Evolutionary conservation across 106 monocot genomes (phyloP).

Genomic region (Platanthera zijinensis): DNA sequence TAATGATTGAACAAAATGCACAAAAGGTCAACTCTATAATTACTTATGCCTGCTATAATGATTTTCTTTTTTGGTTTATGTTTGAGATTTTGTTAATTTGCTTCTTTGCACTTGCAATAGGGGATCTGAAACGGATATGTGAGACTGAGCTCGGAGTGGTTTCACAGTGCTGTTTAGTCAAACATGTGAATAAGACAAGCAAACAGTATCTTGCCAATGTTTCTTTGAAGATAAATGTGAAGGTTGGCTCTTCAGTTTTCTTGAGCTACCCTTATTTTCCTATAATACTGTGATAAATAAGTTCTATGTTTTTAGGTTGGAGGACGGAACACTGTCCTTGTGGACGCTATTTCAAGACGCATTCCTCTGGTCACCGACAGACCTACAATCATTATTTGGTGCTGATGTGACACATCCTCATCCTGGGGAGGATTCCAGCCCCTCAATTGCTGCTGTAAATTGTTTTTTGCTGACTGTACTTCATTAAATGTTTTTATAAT

Average conservation of each 20-base stretch:
- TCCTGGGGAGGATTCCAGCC: constrained; percentile 45
- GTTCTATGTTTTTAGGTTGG: constrained; percentile 30
- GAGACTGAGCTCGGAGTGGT: constrained; percentile 74
- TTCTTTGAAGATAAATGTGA: constrained; percentile 74
- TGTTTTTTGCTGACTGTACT: neutral
- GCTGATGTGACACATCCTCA: constrained; percentile 72
- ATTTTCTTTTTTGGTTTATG: neutral
- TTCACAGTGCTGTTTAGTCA: constrained; percentile 68
- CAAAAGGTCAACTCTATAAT: too few relatives aligned
- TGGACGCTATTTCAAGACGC: constrained; percentile 29
- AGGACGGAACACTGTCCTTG: constrained; percentile 53
- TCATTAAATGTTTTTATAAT: constrained; percentile 2
- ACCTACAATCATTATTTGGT: constrained; percentile 73
- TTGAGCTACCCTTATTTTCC: neutral
- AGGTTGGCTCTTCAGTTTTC: constrained; percentile 19
- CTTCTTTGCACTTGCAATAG: constrained; percentile 14
- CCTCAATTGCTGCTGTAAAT: constrained; percentile 66
- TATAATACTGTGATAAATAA: neutral
- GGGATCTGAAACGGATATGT: constrained; percentile 69
- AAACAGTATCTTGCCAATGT: constrained; percentile 71
- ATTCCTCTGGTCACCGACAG: constrained; percentile 34
- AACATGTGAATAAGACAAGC: constrained; percentile 41
- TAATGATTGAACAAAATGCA: too few relatives aligned
- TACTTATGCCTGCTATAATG: neutral
- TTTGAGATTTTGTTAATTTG: neutral